Conservation (phyloP, 23 red algal genomes). For the Chondrus crispus region DNA sequence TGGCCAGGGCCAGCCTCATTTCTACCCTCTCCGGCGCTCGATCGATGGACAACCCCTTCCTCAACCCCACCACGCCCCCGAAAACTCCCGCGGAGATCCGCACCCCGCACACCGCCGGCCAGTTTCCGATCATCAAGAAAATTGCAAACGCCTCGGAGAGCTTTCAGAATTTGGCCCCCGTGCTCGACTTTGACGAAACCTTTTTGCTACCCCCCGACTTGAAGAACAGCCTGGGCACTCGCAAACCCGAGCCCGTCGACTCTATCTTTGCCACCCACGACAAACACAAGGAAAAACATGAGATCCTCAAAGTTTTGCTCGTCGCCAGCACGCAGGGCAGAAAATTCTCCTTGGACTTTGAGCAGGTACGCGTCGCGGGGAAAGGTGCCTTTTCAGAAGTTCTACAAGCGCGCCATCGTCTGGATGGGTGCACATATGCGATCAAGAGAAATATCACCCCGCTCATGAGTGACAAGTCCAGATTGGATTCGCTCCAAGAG, state of each 20-base stretch:
- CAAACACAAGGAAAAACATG: too few relatives aligned
- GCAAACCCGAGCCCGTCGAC: not conserved
- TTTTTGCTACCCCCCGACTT: not conserved
- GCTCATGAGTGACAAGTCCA: conserved; percentile 29
- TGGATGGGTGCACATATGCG: conserved; percentile 91
- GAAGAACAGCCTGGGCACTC: not conserved
- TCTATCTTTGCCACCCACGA: too few relatives aligned
- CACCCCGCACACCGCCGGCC: not conserved
- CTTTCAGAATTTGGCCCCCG: conserved; percentile 29
- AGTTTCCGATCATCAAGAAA: too few relatives aligned
- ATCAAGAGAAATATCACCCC: conserved; percentile 78
- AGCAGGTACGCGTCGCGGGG: conserved; percentile 51
- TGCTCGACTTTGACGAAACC: not conserved
- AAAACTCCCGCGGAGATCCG: not conserved
- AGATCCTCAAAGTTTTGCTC: conserved; percentile 32
- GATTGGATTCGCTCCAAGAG: conserved; percentile 76
- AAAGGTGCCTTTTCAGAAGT: conserved; percentile 83
- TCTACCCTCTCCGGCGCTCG: conserved; percentile 43
- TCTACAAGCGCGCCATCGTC: conserved; percentile 59
- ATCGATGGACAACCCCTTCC: conserved; percentile 53
- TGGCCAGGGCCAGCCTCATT: conserved; percentile 53
- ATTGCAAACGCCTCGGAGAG: conserved; percentile 35
- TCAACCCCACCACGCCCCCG: not conserved
- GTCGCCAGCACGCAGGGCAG: conserved; percentile 42
- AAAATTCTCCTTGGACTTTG: conserved; percentile 72